These are phyloP conservation scores for Fagopyrum esculentum DNA, from an alignment of 148 eudicot species.

Conservation along the genomic window DNA sequence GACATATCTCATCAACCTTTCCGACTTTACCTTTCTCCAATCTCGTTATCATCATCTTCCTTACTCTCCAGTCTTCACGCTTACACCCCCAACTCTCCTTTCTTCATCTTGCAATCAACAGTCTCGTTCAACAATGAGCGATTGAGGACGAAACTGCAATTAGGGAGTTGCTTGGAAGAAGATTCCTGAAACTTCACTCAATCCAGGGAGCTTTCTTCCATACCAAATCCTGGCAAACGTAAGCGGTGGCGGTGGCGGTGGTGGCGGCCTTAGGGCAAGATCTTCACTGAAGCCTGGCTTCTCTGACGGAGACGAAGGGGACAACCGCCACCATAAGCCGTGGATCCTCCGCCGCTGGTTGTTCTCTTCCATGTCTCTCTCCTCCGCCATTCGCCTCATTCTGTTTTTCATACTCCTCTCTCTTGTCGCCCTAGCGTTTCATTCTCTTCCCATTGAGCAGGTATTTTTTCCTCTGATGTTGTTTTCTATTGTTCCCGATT, in stretches of 20 bases:
- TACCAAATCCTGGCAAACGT: constrained; percentile 31
- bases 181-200: constrained; percentile 8
- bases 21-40: background rate
- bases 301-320: constrained; percentile 28
- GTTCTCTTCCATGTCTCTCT: constrained; percentile 23
- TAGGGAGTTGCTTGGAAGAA: background rate
- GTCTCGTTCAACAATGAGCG: background rate
- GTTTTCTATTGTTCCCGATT: background rate
- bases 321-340: constrained; percentile 28
- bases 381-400: constrained; percentile 29
- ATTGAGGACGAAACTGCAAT: background rate
- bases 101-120: background rate
- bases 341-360: constrained; percentile 51
- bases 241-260: constrained; percentile 14
- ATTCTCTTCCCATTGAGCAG: constrained; percentile 79
- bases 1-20: background rate
- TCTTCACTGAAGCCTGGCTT: constrained; percentile 32
- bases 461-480: constrained; percentile 14
- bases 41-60: background rate
- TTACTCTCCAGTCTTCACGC: background rate
- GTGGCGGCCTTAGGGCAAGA: constrained; percentile 41
- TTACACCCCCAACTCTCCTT: background rate
- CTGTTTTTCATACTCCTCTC: constrained; percentile 30
- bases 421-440: constrained; percentile 34
- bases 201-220: constrained; percentile 4